These are phyloP conservation scores for Sparassis latifolia DNA, from an alignment of 1,284 basidiomycete species.

Conservation along the genomic window DNA sequence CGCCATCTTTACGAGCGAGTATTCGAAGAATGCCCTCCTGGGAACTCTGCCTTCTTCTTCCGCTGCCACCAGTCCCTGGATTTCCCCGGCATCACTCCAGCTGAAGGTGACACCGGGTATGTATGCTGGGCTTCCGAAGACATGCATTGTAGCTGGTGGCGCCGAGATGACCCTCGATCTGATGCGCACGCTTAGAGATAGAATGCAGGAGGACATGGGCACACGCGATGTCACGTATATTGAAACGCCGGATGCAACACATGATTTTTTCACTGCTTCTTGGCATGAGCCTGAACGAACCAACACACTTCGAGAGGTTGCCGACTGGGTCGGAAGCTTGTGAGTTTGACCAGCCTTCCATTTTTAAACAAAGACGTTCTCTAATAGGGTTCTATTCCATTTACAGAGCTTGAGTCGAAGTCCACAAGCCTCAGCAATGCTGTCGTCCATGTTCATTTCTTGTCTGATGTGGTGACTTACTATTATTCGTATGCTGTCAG, in stretches of 20 bases:
- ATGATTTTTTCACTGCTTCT: slow-evolving; percentile 43
- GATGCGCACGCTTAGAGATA: slow-evolving; percentile 26
- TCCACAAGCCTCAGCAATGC: too few species aligned
- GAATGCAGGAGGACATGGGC: slow-evolving; percentile 37
- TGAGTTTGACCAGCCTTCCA: not conserved
- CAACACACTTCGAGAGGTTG: slow-evolving; percentile 38
- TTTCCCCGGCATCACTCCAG: slow-evolving; percentile 47
- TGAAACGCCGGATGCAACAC: slow-evolving; percentile 44
- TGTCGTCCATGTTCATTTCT: too few species aligned
- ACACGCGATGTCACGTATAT: slow-evolving; percentile 39
- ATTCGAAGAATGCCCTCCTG: slow-evolving; percentile 32
- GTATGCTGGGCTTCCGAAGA: slow-evolving; percentile 49
- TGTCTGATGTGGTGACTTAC: too few species aligned
- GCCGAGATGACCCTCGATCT: slow-evolving; percentile 47
- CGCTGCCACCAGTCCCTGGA: slow-evolving; percentile 39
- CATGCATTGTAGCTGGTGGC: slow-evolving; percentile 47
- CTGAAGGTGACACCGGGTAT: slow-evolving; percentile 26
- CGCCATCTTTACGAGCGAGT: slow-evolving; percentile 16
- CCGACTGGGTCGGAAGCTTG: slow-evolving; percentile 30
- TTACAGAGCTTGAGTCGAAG: too few species aligned
- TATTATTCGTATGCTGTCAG: too few species aligned
- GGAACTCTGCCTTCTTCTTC: slow-evolving; percentile 36
- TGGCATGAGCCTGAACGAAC: slow-evolving; percentile 53
- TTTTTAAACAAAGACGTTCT: too few species aligned
- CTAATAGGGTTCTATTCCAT: too few species aligned